Evolutionary conservation across 768 basidiomycete genomes (phyloP).

Genomic region (Rhizopogon sp.): DNA sequence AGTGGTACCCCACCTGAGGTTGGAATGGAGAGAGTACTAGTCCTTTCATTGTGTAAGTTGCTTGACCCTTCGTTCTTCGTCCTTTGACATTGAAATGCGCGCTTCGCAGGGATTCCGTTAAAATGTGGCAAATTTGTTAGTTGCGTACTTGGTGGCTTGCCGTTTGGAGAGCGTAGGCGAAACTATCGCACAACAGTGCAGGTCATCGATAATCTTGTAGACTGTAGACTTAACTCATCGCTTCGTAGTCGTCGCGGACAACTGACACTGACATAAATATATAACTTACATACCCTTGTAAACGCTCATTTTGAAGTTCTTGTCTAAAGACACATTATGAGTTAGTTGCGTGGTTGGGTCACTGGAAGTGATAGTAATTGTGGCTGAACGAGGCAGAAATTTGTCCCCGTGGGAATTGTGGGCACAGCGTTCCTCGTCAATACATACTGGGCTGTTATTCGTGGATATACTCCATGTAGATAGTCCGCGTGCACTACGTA

Average conservation of each 20-base stretch:
- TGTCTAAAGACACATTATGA: neutral
- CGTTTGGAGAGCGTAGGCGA: no score
- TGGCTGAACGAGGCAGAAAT: no score
- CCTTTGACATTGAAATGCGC: neutral
- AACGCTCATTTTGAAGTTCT: neutral
- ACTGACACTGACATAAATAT: neutral
- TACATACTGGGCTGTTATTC: no score
- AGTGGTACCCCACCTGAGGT: constrained; percentile 79
- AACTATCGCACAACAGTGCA: no score
- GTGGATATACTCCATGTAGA: no score
- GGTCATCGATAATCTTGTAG: neutral
- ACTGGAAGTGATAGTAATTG: no score
- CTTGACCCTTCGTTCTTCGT: neutral
- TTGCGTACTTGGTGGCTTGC: neutral
- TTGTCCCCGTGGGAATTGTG: no score
- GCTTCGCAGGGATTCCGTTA: constrained; percentile 55
- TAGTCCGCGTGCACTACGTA: no score
- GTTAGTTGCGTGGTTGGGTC: no score
- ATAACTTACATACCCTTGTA: neutral
- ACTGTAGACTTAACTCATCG: neutral
- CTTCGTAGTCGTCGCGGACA: neutral
- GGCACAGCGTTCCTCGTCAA: no score
- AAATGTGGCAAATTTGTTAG: constrained; percentile 74
- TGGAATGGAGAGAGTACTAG: constrained; percentile 49
- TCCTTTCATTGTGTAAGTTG: constrained; percentile 65